Conservation (phyloP, 352 stramenopile genomes). For the Phytophthora cactorum region DNA sequence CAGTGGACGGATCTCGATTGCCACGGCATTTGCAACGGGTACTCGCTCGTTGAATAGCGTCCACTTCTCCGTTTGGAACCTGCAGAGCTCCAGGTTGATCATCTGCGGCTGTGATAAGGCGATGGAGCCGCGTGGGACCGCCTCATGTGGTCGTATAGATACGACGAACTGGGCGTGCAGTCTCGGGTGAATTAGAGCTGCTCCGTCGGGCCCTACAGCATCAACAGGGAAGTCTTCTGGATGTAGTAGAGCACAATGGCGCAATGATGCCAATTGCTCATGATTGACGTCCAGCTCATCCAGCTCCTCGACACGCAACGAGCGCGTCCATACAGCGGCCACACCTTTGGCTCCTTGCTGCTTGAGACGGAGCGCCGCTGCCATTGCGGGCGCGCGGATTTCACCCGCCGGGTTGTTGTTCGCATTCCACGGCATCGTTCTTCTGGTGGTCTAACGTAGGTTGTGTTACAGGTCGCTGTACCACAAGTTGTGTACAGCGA, state of each 20-base stretch:
- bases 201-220: constrained; percentile 11
- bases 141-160: constrained; percentile 45
- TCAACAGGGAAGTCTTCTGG: constrained; percentile 60
- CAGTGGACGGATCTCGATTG: constrained; percentile 78
- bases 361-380: constrained; percentile 58
- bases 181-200: constrained; percentile 64
- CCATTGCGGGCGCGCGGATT: constrained; percentile 76
- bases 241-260: constrained; percentile 68
- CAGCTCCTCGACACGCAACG: constrained; percentile 52
- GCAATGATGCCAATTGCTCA: constrained; percentile 27
- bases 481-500: background rate
- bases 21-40: constrained; percentile 47
- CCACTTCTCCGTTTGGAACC: constrained; percentile 73
- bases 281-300: constrained; percentile 38
- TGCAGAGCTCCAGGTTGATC: constrained; percentile 86
- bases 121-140: constrained; percentile 56
- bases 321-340: constrained; percentile 36
- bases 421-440: constrained; percentile 78
- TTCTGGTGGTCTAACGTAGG: constrained; percentile 16
- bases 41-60: constrained; percentile 72
- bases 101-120: constrained; percentile 68
- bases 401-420: constrained; percentile 88
- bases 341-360: constrained; percentile 30
- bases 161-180: constrained; percentile 83
- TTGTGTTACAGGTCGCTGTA: background rate